Conservation (phyloP, 768 basidiomycete species). For the Tulasnella sp. region DNA sequence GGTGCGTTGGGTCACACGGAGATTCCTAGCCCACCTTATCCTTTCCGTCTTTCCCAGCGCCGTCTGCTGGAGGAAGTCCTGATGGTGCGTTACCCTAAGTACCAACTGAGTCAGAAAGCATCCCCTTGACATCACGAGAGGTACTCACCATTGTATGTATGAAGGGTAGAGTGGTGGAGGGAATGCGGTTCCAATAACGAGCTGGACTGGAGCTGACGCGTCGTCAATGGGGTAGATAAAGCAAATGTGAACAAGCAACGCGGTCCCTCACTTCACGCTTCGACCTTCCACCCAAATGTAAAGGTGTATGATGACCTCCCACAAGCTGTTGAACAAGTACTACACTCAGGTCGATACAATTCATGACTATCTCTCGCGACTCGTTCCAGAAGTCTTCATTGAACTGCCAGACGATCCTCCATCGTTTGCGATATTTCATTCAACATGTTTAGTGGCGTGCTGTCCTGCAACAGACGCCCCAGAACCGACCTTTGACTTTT, state of each 20-base stretch:
- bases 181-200: background rate
- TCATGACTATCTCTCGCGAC: background rate
- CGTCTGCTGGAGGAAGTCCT: constrained; percentile 34
- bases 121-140: background rate
- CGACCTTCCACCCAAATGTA: background rate
- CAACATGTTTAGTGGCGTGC: background rate
- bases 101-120: background rate
- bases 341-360: constrained; percentile 4
- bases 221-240: background rate
- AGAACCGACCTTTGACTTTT: background rate
- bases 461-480: background rate
- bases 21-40: constrained; percentile 29
- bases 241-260: background rate
- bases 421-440: background rate
- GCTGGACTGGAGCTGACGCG: background rate
- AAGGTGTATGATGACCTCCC: background rate
- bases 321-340: background rate
- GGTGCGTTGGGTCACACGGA: background rate
- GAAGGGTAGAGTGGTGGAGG: background rate
- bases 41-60: constrained; percentile 32
- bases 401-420: constrained; percentile 6
- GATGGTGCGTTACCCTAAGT: constrained; percentile 67
- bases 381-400: constrained; percentile 2
- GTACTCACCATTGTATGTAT: background rate
- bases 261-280: background rate